A percentile compares a stretch with the other conserved stretches of the same genome.
phyloP scores from a whole-genome alignment of 2,329 filamentous ascomycete genomes.

The Trichoderma sp. region DNA sequence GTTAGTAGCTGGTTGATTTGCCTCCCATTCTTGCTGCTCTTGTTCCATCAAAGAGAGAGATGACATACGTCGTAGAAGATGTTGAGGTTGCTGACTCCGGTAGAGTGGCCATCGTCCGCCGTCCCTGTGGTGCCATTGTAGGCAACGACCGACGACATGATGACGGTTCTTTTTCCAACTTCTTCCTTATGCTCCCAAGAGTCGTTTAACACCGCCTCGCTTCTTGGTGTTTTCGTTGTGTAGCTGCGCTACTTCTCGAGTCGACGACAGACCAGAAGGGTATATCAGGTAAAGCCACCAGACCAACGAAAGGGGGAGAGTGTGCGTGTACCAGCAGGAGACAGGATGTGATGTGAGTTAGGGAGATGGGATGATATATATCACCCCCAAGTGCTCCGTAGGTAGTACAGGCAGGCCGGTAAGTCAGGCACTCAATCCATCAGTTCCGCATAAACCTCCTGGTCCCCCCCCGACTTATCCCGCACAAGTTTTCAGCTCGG shows the following conservation, averaged over 20 bases:
- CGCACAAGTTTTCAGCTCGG: constrained; percentile 2
- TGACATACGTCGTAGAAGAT: constrained; percentile 71
- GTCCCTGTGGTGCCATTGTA: constrained; percentile 51
- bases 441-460: background rate
- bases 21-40: background rate
- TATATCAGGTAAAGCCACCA: background rate
- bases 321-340: background rate
- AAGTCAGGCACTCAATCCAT: background rate
- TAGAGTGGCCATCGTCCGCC: constrained; percentile 52
- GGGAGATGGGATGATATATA: constrained; percentile 8
- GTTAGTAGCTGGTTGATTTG: background rate
- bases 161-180: constrained; percentile 5
- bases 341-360: background rate
- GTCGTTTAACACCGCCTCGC: background rate
- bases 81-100: constrained; percentile 66
- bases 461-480: constrained; percentile 2
- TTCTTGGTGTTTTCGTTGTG: background rate
- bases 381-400: background rate
- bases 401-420: background rate
- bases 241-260: background rate
- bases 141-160: constrained; percentile 30
- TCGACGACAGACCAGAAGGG: background rate
- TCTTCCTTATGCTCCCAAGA: background rate
- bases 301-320: background rate
- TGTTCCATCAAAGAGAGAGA: background rate